phyloP scores from a whole-genome alignment of 2,329 filamentous ascomycete species.

The Byssothecium circinans region DNA sequence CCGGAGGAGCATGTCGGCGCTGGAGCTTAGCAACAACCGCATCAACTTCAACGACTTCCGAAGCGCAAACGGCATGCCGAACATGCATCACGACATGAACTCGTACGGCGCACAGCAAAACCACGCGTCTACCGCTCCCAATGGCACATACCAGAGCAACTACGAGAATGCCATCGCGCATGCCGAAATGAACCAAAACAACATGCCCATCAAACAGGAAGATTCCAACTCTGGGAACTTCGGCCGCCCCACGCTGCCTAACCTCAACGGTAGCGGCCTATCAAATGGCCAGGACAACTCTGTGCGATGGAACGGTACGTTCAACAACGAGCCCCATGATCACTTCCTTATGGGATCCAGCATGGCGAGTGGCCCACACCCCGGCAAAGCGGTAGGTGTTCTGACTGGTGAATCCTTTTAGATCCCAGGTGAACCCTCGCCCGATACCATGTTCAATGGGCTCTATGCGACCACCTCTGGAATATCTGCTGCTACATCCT shows the following conservation, averaged over 20 bases:
- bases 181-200: constrained; percentile 37
- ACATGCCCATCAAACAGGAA: constrained; percentile 40
- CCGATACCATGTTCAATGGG: constrained; percentile 53
- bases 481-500: constrained; percentile 44
- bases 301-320: constrained; percentile 50
- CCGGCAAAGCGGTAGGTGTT: constrained; percentile 48
- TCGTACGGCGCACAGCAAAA: constrained; percentile 31
- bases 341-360: constrained; percentile 50
- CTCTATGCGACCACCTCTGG: constrained; percentile 50
- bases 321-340: constrained; percentile 49
- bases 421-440: constrained; percentile 47
- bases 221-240: constrained; percentile 32
- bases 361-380: constrained; percentile 49
- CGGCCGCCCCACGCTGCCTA: constrained; percentile 38
- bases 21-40: constrained; percentile 37
- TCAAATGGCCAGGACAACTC: constrained; percentile 41
- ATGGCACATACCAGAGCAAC: constrained; percentile 31
- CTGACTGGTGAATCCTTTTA: constrained; percentile 47
- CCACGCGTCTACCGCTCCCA: constrained; percentile 22
- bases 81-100: constrained; percentile 28
- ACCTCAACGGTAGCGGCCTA: constrained; percentile 40
- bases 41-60: constrained; percentile 43
- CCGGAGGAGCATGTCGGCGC: constrained; percentile 39
- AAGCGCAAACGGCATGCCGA: constrained; percentile 29
- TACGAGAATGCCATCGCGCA: constrained; percentile 37